Evolutionary conservation across 2,329 filamentous ascomycete species (phyloP), one percentile per base, ranked within the genome.

Genomic region (Phaeosphaeria sp.): DNA sequence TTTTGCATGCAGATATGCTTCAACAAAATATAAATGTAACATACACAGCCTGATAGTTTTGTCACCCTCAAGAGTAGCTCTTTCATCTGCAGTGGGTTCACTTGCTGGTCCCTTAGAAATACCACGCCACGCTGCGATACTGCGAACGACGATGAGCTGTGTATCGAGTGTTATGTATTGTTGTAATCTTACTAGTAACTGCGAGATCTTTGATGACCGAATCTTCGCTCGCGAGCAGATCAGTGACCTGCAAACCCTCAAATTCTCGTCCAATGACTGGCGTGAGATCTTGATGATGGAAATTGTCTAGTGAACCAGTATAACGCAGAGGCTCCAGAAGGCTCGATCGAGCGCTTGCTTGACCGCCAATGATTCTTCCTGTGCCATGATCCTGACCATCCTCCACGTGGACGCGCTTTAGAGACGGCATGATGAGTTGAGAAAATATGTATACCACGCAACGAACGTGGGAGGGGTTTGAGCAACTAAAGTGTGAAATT

Each of bases 71-170:
- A 80, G 33, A 85, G 85, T 0, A 91, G 80, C 53, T 87, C 78
- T 76, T 91, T 91, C 85, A 68, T 89, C 84, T 62, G 82, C 83
- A 39, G 90, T 75, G 68, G 83, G 79, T 65, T 86, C 9, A 72
- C 68, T 57, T 66, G 78, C 62, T 91, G 89, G 27, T 84, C 82
- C 20, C 88, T 84, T 77, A 91, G 89, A 78, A 90, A 90, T 30
- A 90, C 87, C 3, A 91, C 89, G 10, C 88, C 88, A 0, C 89
- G 84, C 58, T 86, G 84, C 1, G 88, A 90, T 63, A 91, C 88
- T 89, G 50, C 15, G 23, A 36, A 42, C 11, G 11, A n/a, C n/a
- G 33, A 39, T 46, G 3, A 55, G 54, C 22, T 6, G 39, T 21
- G 46, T 13, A 46, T 18, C 18, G 1, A n/a, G n/a, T n/a, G 33